These are phyloP conservation scores for Carpinus fangiana DNA, from an alignment of 306 rosid genomes.

Conservation along the genomic window DNA sequence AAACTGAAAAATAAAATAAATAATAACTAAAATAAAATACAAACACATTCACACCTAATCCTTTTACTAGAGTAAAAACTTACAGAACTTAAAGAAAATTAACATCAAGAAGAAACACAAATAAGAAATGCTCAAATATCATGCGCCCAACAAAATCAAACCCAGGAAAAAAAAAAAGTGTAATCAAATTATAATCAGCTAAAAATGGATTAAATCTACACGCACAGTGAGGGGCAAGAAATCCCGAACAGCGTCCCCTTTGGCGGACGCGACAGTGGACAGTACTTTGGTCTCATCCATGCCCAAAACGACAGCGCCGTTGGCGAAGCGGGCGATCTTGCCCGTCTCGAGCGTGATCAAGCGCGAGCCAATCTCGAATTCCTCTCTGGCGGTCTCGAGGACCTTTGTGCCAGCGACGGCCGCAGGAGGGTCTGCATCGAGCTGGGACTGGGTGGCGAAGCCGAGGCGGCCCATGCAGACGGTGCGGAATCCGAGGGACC, in stretches of 20 bases:
- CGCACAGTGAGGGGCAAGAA: slow-evolving; percentile 92
- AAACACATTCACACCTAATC: background rate
- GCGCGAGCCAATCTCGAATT: slow-evolving; percentile 80
- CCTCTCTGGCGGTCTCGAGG: slow-evolving; percentile 67
- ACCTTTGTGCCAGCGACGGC: slow-evolving; percentile 42
- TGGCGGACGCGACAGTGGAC: slow-evolving; percentile 68
- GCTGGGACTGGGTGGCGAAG: slow-evolving; percentile 48
- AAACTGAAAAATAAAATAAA: background rate
- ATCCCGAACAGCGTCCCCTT: slow-evolving; percentile 64
- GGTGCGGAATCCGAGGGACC: slow-evolving; percentile 45
- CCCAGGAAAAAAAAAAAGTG: background rate
- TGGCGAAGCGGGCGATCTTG: slow-evolving; percentile 83
- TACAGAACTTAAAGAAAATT: too few relatives aligned
- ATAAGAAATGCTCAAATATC: background rate
- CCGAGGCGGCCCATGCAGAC: slow-evolving; percentile 67
- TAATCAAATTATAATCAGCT: background rate
- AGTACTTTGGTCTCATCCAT: slow-evolving; percentile 74
- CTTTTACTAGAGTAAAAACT: too few relatives aligned
- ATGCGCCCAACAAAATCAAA: background rate
- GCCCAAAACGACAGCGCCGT: slow-evolving; percentile 76
- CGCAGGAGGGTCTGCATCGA: slow-evolving; percentile 29
- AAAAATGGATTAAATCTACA: background rate
- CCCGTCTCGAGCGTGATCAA: slow-evolving; percentile 70
- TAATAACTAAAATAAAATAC: background rate
- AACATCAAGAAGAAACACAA: background rate